A percentile compares a stretch with the other conserved stretches of the same genome.
Evolutionary conservation across 441 rosid species (phyloP).

Genomic region (Isatis lusitanica): DNA sequence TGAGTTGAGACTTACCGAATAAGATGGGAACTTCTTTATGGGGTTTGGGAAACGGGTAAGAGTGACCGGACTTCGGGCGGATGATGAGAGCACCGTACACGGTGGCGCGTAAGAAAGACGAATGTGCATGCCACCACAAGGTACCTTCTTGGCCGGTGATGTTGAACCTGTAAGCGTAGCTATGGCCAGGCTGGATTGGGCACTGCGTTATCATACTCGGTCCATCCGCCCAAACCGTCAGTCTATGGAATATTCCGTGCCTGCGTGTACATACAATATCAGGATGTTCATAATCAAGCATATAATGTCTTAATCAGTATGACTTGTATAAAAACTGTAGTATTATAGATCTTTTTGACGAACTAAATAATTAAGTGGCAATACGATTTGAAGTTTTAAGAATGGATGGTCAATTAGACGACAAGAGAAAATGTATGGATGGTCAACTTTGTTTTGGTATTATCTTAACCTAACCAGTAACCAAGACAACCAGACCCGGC

Average conservation of each 20-base stretch:
- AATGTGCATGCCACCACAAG: slow-evolving; percentile 96
- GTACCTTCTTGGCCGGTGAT: slow-evolving; percentile 80
- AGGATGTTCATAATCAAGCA: background rate
- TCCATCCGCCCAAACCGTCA: slow-evolving; percentile 89
- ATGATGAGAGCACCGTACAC: slow-evolving; percentile 74
- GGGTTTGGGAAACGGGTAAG: slow-evolving; percentile 79
- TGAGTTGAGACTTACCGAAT: slow-evolving; percentile 46
- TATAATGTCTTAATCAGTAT: background rate
- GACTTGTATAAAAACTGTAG: background rate
- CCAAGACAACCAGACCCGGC: no score
- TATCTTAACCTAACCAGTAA: background rate
- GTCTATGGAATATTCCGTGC: slow-evolving; percentile 81
- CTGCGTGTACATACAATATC: slow-evolving; percentile 33
- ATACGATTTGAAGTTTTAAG: background rate
- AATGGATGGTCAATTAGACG: background rate
- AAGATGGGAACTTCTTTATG: slow-evolving; percentile 65
- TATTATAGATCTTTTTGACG: background rate
- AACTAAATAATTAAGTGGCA: background rate
- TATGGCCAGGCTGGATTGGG: slow-evolving; percentile 64
- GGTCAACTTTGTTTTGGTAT: background rate
- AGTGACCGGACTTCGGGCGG: slow-evolving; percentile 54
- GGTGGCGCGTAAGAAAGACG: slow-evolving; percentile 71
- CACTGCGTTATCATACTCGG: slow-evolving; percentile 82
- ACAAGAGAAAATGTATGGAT: background rate
- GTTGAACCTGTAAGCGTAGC: slow-evolving; percentile 65